These are phyloP conservation scores for Chrysochromulina tobinii DNA, from an alignment of 78 protist genomes.

Conservation along the genomic window DNA sequence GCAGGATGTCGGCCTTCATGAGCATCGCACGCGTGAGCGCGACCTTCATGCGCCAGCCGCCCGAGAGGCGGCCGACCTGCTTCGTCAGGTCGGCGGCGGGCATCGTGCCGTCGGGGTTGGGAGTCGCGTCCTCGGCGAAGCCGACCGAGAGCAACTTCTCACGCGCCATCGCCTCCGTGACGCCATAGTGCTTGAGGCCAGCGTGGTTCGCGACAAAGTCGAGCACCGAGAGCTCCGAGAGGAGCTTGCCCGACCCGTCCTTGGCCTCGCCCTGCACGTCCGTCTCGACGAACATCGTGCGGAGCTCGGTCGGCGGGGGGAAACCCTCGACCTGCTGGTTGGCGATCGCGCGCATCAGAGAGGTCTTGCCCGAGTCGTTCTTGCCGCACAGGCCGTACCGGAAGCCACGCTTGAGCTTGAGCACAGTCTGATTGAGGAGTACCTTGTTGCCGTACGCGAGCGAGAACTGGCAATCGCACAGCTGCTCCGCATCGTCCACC, in stretches of 20 bases:
- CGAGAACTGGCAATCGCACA: constrained; percentile 68
- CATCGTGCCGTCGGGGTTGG: constrained; percentile 25
- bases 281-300: constrained; percentile 72
- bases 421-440: constrained; percentile 64
- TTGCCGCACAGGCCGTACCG: constrained; percentile 63
- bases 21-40: constrained; percentile 57
- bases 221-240: background rate
- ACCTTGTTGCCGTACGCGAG: constrained; percentile 72
- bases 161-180: constrained; percentile 45
- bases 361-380: constrained; percentile 67
- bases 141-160: constrained; percentile 20
- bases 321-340: constrained; percentile 51
- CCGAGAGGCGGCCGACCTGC: constrained; percentile 65
- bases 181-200: constrained; percentile 42
- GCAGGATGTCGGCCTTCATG: constrained; percentile 62
- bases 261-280: constrained; percentile 69
- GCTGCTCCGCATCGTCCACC: constrained; percentile 70
- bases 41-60: constrained; percentile 85
- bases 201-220: constrained; percentile 62
- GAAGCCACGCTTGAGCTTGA: constrained; percentile 50
- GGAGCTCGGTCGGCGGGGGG: constrained; percentile 56
- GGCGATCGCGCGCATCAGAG: constrained; percentile 62
- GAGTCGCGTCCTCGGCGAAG: background rate
- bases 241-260: background rate
- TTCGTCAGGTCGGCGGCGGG: constrained; percentile 34